Conservation (phyloP, 2,329 filamentous ascomycete species). For the Juglanconis juglandina region DNA sequence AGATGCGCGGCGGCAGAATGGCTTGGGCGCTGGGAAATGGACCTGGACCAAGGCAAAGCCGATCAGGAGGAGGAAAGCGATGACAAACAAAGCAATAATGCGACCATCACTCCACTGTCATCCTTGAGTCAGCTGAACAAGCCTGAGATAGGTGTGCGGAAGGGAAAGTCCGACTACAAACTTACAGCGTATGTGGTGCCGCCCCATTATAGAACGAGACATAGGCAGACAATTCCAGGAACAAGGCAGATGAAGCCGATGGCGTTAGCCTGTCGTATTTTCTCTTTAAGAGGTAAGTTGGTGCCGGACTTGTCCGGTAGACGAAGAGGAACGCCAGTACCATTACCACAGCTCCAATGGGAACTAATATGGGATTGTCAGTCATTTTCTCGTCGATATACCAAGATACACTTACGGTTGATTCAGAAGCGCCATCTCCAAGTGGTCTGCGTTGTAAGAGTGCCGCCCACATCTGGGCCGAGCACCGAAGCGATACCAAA, state of each 20-base stretch:
- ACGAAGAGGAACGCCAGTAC: constrained; percentile 18
- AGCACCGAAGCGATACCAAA: neutral
- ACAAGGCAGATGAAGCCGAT: constrained; percentile 19
- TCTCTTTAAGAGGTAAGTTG: constrained; percentile 18
- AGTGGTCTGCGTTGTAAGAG: constrained; percentile 20
- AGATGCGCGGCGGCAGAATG: constrained; percentile 44
- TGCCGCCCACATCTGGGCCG: constrained; percentile 24
- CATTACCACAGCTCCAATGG: neutral
- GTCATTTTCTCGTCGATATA: too few species aligned
- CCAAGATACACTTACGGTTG: neutral
- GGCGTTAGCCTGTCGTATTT: constrained; percentile 23
- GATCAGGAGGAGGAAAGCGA: constrained; percentile 25
- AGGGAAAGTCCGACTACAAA: neutral
- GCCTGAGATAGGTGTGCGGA: neutral
- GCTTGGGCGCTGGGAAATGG: constrained; percentile 39
- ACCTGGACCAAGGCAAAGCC: constrained; percentile 34
- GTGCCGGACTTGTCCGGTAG: constrained; percentile 7
- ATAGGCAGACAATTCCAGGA: constrained; percentile 21
- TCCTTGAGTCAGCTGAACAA: neutral
- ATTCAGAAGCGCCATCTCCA: constrained; percentile 26
- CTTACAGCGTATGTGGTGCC: constrained; percentile 19
- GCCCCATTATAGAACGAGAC: constrained; percentile 25
- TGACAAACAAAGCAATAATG: constrained; percentile 29
- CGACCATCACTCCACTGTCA: constrained; percentile 25
- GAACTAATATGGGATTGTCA: neutral